Conservation (phyloP, 495 filamentous ascomycete genomes). For the Xylaria flabelliformis region DNA sequence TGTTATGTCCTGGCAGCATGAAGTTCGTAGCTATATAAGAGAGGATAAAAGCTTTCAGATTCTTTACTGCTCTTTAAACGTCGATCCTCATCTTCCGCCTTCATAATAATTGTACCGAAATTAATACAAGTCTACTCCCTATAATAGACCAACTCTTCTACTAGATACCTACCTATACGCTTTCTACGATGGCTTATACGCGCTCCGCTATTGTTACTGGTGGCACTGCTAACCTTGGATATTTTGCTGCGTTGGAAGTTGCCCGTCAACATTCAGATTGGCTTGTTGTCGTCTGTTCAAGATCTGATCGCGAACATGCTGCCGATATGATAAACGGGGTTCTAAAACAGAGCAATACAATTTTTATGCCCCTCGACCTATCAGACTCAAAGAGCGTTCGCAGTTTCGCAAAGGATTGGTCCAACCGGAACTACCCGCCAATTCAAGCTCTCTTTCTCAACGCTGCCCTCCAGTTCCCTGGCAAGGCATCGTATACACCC, state of each 20-base stretch:
- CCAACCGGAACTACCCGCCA: conserved; percentile 42
- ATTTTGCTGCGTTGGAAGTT: conserved; percentile 52
- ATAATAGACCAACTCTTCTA: not conserved
- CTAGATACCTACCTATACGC: too few species aligned
- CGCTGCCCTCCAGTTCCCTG: conserved; percentile 52
- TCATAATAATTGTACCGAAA: not conserved
- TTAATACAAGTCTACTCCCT: not conserved
- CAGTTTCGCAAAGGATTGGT: conserved; percentile 44
- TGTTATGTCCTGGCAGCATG: too few species aligned
- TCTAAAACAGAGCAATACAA: conserved; percentile 47
- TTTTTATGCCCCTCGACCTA: conserved; percentile 51
- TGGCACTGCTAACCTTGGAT: conserved; percentile 55
- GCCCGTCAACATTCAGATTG: conserved; percentile 50
- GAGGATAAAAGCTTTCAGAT: not conserved
- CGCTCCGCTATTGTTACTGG: conserved; percentile 58
- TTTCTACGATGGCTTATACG: conserved; percentile 29
- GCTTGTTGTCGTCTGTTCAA: conserved; percentile 51
- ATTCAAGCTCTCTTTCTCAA: conserved; percentile 55
- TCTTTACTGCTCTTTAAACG: not conserved
- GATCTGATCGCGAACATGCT: conserved; percentile 46
- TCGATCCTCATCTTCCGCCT: not conserved
- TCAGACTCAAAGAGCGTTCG: conserved; percentile 45
- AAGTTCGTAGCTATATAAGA: not conserved
- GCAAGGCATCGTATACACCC: conserved; percentile 38
- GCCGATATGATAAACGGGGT: conserved; percentile 48